These are phyloP conservation scores for Pestalotiopsis fici DNA, from an alignment of 2,329 filamentous ascomycete species.

Conservation along the genomic window DNA sequence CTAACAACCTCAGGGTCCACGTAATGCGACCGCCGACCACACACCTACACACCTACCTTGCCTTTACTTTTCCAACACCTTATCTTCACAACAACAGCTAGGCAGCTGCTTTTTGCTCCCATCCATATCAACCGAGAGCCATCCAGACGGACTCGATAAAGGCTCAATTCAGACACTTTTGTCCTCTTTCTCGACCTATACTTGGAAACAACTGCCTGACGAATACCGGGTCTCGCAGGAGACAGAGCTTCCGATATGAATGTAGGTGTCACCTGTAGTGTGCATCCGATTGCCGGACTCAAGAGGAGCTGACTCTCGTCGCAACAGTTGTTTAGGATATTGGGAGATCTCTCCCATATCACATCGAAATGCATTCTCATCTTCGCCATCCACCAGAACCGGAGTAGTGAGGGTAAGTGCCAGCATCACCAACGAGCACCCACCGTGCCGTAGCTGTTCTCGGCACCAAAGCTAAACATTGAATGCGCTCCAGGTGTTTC, in stretches of 20 bases:
- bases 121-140: not conserved
- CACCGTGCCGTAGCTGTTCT: not conserved
- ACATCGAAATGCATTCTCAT: constrained; percentile 89
- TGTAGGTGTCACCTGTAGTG: not conserved
- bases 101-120: constrained; percentile 2
- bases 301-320: not conserved
- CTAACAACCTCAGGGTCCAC: constrained; percentile 4
- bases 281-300: not conserved
- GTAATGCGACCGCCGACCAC: constrained; percentile 1
- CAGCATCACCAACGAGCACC: not conserved
- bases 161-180: not conserved
- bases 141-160: not conserved
- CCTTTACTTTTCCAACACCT: not conserved
- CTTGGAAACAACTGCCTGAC: not conserved
- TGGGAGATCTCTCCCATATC: constrained; percentile 83
- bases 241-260: not conserved
- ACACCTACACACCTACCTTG: not conserved
- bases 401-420: constrained; percentile 75
- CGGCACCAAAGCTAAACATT: not conserved
- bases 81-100: not conserved
- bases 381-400: constrained; percentile 85
- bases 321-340: constrained; percentile 66
- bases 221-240: not conserved
- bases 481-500: constrained; percentile 68
- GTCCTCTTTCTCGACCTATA: not conserved